Conservation (phyloP, 2,329 filamentous ascomycete genomes). For the Verticillium albo-atrum region DNA sequence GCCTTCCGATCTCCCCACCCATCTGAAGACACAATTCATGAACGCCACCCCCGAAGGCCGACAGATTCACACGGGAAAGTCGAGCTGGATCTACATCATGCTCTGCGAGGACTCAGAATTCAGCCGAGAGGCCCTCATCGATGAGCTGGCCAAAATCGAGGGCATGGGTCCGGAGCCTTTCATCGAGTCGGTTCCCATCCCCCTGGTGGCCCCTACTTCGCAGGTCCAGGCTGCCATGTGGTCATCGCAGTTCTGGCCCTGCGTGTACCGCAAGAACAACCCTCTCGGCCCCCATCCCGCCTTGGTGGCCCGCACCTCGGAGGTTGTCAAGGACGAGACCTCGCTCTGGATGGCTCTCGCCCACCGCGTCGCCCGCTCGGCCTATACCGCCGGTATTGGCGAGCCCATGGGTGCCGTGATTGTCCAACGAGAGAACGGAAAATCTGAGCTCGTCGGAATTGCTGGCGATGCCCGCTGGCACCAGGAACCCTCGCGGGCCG, state of each 20-base stretch:
- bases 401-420: slow-evolving; percentile 72
- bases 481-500: slow-evolving; percentile 40
- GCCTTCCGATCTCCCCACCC: slow-evolving; percentile 60
- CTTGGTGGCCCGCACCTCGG: slow-evolving; percentile 64
- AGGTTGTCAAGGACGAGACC: slow-evolving; percentile 61
- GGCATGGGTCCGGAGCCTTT: slow-evolving; percentile 47
- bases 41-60: slow-evolving; percentile 50
- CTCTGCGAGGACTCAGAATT: slow-evolving; percentile 48
- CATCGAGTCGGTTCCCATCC: slow-evolving; percentile 63
- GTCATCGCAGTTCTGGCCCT: slow-evolving; percentile 77
- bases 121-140: slow-evolving; percentile 46
- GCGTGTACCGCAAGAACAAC: slow-evolving; percentile 81
- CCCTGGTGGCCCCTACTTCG: slow-evolving; percentile 69
- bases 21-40: slow-evolving; percentile 59
- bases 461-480: slow-evolving; percentile 74
- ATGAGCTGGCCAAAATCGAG: slow-evolving; percentile 42
- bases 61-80: slow-evolving; percentile 55
- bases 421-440: slow-evolving; percentile 55
- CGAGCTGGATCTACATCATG: slow-evolving; percentile 56
- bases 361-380: slow-evolving; percentile 56
- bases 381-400: slow-evolving; percentile 54
- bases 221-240: slow-evolving; percentile 70
- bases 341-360: slow-evolving; percentile 66
- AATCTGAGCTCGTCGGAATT: slow-evolving; percentile 60
- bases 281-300: slow-evolving; percentile 80